Evolutionary conservation across 345 rosid species (phyloP).

Genomic region (Gossypium australe): DNA sequence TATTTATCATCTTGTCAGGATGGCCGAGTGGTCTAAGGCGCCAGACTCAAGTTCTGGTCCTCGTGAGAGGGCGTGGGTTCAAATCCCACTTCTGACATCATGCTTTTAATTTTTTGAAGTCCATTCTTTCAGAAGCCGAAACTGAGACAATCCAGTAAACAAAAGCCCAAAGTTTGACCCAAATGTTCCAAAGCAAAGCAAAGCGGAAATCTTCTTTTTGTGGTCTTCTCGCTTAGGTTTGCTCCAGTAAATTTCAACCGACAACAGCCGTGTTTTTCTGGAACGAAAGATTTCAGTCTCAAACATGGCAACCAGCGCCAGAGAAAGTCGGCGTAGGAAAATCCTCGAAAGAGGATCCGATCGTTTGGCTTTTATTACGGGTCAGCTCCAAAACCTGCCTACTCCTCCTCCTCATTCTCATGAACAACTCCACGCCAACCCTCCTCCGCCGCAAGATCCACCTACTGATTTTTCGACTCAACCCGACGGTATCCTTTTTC

Average conservation of each 20-base stretch:
- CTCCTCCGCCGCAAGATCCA: slow-evolving; percentile 1
- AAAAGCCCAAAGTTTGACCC: neutral
- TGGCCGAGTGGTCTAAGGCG: slow-evolving; percentile 42
- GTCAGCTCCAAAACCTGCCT: slow-evolving; percentile 42
- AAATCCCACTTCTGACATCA: slow-evolving; percentile 35
- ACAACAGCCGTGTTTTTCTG: neutral
- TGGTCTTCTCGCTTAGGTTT: too few relatives aligned
- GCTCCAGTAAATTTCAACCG: neutral
- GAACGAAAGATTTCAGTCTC: neutral
- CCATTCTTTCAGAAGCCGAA: too few relatives aligned
- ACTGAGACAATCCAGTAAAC: neutral
- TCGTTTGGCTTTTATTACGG: slow-evolving; percentile 78
- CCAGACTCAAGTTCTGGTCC: slow-evolving; percentile 47
- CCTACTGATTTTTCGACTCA: neutral
- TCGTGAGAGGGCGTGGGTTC: slow-evolving; percentile 39
- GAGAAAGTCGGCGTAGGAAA: slow-evolving; percentile 79
- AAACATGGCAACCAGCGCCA: slow-evolving; percentile 37
- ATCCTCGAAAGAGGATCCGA: slow-evolving; percentile 72
- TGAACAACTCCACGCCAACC: neutral
- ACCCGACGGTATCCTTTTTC: neutral
- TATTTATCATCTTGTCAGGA: neutral
- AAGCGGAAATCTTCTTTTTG: too few relatives aligned
- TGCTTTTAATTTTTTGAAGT: too few relatives aligned
- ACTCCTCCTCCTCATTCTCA: slow-evolving; percentile 28
- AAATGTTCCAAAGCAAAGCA: neutral